Evolutionary conservation across 257 asterid species (phyloP).

Genomic region (Orobanche coerulescens): DNA sequence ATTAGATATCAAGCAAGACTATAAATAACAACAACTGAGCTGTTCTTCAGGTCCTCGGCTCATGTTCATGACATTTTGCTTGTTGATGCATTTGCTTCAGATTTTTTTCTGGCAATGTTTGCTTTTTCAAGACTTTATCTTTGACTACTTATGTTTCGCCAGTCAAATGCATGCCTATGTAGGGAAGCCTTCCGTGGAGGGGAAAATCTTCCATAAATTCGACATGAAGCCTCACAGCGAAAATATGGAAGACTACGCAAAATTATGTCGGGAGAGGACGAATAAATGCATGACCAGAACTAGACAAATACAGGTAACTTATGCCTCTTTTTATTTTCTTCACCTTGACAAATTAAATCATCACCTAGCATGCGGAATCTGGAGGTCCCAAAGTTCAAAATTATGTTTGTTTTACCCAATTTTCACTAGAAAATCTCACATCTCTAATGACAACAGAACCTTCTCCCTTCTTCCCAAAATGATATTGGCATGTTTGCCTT

Average conservation of each 20-base stretch:
- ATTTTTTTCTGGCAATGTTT: background rate
- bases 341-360: background rate
- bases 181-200: conserved; percentile 78
- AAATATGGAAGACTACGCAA: conserved; percentile 56
- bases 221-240: conserved; percentile 72
- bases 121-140: background rate
- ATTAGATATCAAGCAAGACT: background rate
- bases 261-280: conserved; percentile 70
- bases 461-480: too few species aligned
- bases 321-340: background rate
- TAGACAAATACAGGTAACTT: conserved; percentile 57
- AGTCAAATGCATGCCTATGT: conserved; percentile 17
- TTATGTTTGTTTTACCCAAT: background rate
- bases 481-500: too few species aligned
- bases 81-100: conserved; percentile 1
- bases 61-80: background rate
- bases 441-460: too few species aligned
- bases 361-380: background rate
- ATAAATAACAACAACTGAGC: background rate
- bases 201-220: conserved; percentile 72
- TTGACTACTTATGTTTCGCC: background rate
- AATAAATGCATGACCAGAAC: conserved; percentile 54
- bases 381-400: background rate
- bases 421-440: background rate
- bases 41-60: background rate